phyloP scores from a whole-genome alignment of 2,329 filamentous ascomycete species.

The Aspergillus sp. region DNA sequence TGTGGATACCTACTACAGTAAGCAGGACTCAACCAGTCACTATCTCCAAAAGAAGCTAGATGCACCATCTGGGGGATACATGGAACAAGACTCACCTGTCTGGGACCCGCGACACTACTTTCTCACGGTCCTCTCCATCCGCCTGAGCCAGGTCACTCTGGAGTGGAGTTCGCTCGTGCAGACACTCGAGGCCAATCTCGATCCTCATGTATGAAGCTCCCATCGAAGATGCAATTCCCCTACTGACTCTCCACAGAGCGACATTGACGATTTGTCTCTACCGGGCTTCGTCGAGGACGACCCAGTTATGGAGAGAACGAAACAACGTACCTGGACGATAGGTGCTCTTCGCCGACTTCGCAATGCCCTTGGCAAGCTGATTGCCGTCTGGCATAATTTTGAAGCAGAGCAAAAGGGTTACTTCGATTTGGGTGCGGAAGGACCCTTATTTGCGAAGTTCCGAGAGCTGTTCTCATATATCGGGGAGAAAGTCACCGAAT shows the following conservation, averaged over 20 bases:
- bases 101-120: constrained; percentile 7
- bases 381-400: background rate
- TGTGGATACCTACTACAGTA: background rate
- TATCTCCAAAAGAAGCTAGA: background rate
- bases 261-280: background rate
- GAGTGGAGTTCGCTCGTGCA: constrained; percentile 3
- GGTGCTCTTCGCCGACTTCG: background rate
- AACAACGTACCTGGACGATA: constrained; percentile 1
- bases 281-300: constrained; percentile 1
- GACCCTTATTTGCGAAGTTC: background rate
- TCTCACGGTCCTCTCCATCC: background rate
- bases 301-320: background rate
- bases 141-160: constrained; percentile 2
- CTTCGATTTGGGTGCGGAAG: background rate
- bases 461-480: background rate
- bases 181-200: background rate
- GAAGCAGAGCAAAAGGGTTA: background rate
- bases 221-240: background rate
- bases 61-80: background rate
- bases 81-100: background rate
- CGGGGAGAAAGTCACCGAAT: background rate
- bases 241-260: background rate
- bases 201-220: background rate
- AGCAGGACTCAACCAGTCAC: background rate
- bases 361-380: background rate